Evolutionary conservation across 2,329 filamentous ascomycete genomes (phyloP).

Genomic region (Colletotrichum camelliae): DNA sequence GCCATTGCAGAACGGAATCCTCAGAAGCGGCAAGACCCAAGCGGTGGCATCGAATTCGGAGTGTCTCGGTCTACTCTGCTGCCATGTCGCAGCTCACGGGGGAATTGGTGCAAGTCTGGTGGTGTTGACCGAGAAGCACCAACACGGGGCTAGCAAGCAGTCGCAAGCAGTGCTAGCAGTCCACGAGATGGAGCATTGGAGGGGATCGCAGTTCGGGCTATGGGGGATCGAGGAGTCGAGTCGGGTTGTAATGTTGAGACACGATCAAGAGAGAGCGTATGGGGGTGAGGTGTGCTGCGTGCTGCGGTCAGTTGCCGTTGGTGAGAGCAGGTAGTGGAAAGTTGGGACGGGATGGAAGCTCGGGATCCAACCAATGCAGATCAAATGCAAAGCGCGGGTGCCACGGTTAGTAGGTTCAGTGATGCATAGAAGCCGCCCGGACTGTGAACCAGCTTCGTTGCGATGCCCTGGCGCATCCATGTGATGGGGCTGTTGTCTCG

Average conservation of each 20-base stretch:
- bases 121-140: neutral
- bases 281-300: neutral
- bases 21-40: neutral
- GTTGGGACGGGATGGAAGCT: neutral
- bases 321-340: neutral
- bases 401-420: neutral
- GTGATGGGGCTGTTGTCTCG: slow-evolving; percentile 5
- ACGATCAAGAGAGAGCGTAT: neutral
- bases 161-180: neutral
- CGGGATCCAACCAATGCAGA: neutral
- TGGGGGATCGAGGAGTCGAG: neutral
- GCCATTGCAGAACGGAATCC: slow-evolving; percentile 1
- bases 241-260: neutral
- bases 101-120: neutral
- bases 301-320: neutral
- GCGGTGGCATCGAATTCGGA: neutral
- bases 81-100: neutral
- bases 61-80: neutral
- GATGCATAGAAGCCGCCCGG: neutral
- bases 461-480: neutral
- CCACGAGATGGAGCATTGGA: neutral
- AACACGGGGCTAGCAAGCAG: neutral
- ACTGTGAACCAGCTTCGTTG: neutral
- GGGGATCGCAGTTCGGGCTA: neutral
- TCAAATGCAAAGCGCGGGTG: neutral